Evolutionary conservation across 2,329 filamentous ascomycete genomes (phyloP).

Genomic region (Alternaria sp.): DNA sequence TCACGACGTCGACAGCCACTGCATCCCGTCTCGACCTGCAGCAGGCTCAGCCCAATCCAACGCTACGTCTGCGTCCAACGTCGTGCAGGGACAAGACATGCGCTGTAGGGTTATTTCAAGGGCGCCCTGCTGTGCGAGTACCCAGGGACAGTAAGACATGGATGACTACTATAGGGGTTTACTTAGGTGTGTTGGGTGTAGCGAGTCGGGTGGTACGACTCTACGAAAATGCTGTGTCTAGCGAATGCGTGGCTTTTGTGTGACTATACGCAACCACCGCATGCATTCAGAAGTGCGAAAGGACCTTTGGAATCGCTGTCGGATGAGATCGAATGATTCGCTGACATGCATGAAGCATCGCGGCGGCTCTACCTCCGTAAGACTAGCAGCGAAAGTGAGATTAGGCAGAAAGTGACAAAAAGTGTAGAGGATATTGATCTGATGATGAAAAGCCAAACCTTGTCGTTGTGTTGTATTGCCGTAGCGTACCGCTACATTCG

Average conservation of each 20-base stretch:
- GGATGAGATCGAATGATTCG: not conserved
- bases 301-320: not conserved
- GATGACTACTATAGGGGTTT: not conserved
- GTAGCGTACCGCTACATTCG: not conserved
- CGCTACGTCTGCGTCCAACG: not conserved
- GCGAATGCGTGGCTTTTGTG: conserved; percentile 28
- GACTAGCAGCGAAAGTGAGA: not conserved
- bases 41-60: conserved; percentile 1
- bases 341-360: not conserved
- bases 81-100: conserved; percentile 7
- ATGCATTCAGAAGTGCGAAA: not conserved
- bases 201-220: not conserved
- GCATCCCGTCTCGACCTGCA: conserved; percentile 6
- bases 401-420: not conserved
- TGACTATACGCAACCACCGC: conserved; percentile 22
- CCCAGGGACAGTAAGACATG: not conserved
- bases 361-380: not conserved
- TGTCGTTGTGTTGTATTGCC: not conserved
- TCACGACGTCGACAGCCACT: conserved; percentile 21
- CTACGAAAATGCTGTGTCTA: conserved; percentile 5
- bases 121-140: conserved; percentile 12
- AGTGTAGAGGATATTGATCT: not conserved
- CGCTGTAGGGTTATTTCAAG: conserved; percentile 16
- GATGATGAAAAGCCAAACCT: not conserved
- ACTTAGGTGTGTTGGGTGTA: not conserved